These are phyloP conservation scores for Rhodotorula glutinis DNA, from an alignment of 1,284 basidiomycete genomes.

Conservation along the genomic window DNA sequence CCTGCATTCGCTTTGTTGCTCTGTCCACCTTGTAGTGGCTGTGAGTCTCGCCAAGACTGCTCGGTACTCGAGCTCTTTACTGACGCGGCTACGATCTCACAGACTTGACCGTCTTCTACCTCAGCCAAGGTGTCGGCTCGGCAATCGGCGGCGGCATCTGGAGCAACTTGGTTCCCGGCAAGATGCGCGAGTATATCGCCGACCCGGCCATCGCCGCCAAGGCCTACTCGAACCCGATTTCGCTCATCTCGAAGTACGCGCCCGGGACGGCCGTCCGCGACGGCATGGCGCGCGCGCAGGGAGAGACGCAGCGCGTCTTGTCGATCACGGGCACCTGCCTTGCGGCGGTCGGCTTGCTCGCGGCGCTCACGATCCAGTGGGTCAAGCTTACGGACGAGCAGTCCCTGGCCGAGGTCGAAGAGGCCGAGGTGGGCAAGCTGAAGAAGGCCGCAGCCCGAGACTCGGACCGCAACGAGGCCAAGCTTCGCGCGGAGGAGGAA, in stretches of 20 bases:
- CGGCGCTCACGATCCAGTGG: conserved; percentile 42
- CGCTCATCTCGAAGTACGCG: conserved; percentile 41
- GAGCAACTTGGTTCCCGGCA: conserved; percentile 47
- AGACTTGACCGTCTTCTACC: conserved; percentile 48
- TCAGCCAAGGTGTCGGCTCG: conserved; percentile 47
- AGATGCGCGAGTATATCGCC: conserved; percentile 43
- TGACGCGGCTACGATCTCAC: conserved; percentile 3
- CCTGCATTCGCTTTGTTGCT: no score
- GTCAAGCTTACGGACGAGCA: conserved; percentile 44
- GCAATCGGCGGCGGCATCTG: conserved; percentile 50
- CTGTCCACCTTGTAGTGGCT: background rate
- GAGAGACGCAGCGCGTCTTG: conserved; percentile 47
- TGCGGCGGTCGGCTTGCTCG: conserved; percentile 41
- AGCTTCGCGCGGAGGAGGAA: background rate
- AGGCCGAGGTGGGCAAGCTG: conserved; percentile 17
- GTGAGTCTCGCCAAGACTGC: background rate
- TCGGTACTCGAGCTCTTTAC: background rate
- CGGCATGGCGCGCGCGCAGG: conserved; percentile 47
- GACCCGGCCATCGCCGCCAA: conserved; percentile 41
- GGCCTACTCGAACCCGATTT: conserved; percentile 47
- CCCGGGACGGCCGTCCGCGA: conserved; percentile 43
- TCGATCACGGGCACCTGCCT: conserved; percentile 46
- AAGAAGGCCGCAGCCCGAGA: background rate
- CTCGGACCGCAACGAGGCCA: background rate
- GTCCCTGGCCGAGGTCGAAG: conserved; percentile 41